Evolutionary conservation across 805 yeast species (phyloP).

Genomic region (Schwanniomyces polymorphus): DNA sequence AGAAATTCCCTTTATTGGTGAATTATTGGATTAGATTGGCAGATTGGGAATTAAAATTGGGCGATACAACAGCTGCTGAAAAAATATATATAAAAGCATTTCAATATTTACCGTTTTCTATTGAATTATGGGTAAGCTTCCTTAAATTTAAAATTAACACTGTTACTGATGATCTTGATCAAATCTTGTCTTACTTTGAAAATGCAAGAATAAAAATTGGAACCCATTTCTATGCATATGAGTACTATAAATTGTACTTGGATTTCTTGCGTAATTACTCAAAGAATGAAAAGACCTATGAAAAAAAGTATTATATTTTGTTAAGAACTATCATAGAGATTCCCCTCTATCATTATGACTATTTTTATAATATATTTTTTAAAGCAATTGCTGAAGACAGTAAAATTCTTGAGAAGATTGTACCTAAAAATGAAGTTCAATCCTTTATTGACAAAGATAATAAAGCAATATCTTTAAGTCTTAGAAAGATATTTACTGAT

Average conservation of each 20-base stretch:
- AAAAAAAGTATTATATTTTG: slow-evolving; percentile 38
- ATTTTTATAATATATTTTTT: slow-evolving; percentile 42
- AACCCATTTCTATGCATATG: slow-evolving; percentile 48
- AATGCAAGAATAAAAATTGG: slow-evolving; percentile 51
- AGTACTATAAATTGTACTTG: slow-evolving; percentile 53
- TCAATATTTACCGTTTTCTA: slow-evolving; percentile 39
- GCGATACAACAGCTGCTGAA: slow-evolving; percentile 37
- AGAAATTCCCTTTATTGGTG: slow-evolving; percentile 49
- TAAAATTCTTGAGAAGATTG: slow-evolving; percentile 12
- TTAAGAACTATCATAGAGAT: slow-evolving; percentile 52
- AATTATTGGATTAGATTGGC: slow-evolving; percentile 63
- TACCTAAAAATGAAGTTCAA: slow-evolving; percentile 17
- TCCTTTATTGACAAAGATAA: slow-evolving; percentile 14
- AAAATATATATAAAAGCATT: slow-evolving; percentile 41
- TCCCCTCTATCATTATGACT: slow-evolving; percentile 55
- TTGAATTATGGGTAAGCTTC: slow-evolving; percentile 52
- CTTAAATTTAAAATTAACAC: slow-evolving; percentile 40
- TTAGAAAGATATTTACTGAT: slow-evolving; percentile 52
- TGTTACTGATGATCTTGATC: slow-evolving; percentile 22
- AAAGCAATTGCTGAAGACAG: slow-evolving; percentile 23
- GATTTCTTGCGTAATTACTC: slow-evolving; percentile 34
- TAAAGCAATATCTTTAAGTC: slow-evolving; percentile 30
- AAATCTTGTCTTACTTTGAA: slow-evolving; percentile 41
- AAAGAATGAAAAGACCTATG: slow-evolving; percentile 22
- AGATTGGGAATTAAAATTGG: slow-evolving; percentile 44